Base-by-base conservation (phyloP, 768 basidiomycete species). In the Astraeus odoratus region DNA sequence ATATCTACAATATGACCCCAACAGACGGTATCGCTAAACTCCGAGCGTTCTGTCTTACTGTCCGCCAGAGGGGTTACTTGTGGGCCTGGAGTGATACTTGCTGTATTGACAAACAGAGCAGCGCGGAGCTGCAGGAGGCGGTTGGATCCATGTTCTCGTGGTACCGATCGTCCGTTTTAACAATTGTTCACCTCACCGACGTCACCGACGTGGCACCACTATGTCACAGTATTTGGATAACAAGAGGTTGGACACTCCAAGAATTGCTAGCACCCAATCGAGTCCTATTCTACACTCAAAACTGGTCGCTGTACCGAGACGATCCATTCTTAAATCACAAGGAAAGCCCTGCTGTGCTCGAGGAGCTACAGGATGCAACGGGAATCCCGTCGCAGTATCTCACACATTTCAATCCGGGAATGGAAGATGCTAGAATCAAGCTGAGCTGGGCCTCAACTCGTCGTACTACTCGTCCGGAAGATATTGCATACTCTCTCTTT, bases 11-110 rank as follows among this genome's bases (percentile, higher is more conserved):
- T 16, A 5, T 36, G 35, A 18, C 5, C 19, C 35, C 35, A 4
- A 20, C 35, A 6, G 35, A 8, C 19, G 35, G 35, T 12, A 8
- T 36, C 20, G 9, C 35, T 13, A 43, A 43, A 22, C 42, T 43
- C 9, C 42, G 22, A 13, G 5, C 3, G 9, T 43, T 43, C 16
- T 27, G 22, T 16, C 5, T 12, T 4, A 19, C 18, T 5, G 24
- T 29, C 19, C 8, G 31, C 16, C 5, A 31, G 6, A 15, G n/a
- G 9, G 24, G 39, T 10, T 27, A 13, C 23, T 22, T 24, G 24
- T 40, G 39, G 39, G 39, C 22, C 8, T 40, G 42, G 42, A 20
- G 15, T 43, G 42, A 43, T 23, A 43, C 42, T 3, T 43, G 42
- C 19, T 43, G 42, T 34, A 43, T 43, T 9, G 42, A 43, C 16